phyloP scores from a whole-genome alignment of 345 rosid genomes.

The Atalantia buxifolia region DNA sequence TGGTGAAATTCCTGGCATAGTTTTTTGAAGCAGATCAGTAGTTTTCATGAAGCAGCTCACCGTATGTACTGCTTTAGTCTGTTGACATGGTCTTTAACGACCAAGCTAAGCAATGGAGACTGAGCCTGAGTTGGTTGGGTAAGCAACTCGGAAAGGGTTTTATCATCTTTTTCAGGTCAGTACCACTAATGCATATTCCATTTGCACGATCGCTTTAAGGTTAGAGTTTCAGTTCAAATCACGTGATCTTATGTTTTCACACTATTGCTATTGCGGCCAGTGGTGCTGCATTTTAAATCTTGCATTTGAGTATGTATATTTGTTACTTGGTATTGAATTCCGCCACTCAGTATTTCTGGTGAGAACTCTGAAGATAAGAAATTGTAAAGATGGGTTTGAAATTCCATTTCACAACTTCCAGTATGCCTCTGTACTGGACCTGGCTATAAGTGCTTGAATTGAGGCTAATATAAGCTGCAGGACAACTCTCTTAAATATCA shows the following conservation, averaged over 20 bases:
- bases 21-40: background rate
- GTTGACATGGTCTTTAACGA: background rate
- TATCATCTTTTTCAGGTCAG: slow-evolving; percentile 12
- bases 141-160: background rate
- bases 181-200: background rate
- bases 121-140: background rate
- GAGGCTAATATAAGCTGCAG: background rate
- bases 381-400: background rate
- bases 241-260: background rate
- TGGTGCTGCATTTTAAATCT: background rate
- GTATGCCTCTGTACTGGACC: too few relatives aligned
- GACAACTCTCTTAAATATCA: too few relatives aligned
- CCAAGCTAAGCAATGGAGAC: background rate
- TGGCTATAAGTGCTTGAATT: background rate
- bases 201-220: background rate
- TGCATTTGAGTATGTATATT: background rate
- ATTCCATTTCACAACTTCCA: background rate
- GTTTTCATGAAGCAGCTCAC: background rate
- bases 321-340: background rate
- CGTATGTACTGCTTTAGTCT: background rate
- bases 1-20: background rate
- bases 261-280: background rate
- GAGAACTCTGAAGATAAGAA: background rate
- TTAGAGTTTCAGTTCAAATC: background rate
- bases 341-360: background rate